Percentiles rank a stretch among this genome's conserved stretches.
These are phyloP conservation scores for Talaromyces sp. DNA, from an alignment of 2,329 filamentous ascomycete species.

Conservation along the genomic window DNA sequence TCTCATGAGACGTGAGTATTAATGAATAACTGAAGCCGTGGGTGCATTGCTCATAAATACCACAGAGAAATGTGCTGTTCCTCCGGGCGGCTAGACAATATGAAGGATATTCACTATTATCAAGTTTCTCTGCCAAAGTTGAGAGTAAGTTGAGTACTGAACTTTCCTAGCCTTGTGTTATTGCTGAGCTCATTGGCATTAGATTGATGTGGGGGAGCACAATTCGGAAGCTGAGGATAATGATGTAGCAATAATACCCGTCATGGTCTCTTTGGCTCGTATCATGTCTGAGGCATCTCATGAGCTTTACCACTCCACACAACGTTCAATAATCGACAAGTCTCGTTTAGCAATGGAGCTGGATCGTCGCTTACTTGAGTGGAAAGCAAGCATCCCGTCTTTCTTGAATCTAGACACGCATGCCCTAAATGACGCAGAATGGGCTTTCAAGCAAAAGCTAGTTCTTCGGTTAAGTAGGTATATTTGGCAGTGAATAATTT, in stretches of 20 bases:
- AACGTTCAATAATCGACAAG: slow-evolving; percentile 21
- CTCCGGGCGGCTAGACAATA: slow-evolving; percentile 31
- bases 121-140: slow-evolving; percentile 23
- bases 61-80: slow-evolving; percentile 35
- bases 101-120: slow-evolving; percentile 33
- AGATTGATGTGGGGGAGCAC: slow-evolving; percentile 1
- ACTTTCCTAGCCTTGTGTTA: too few relatives aligned
- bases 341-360: slow-evolving; percentile 26
- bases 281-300: slow-evolving; percentile 34
- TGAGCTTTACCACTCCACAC: slow-evolving; percentile 27
- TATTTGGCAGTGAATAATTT: too few relatives aligned
- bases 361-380: slow-evolving; percentile 20
- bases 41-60: neutral
- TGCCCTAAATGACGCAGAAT: slow-evolving; percentile 32
- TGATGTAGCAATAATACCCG: slow-evolving; percentile 28
- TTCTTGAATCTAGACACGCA: slow-evolving; percentile 25
- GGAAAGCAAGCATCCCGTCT: slow-evolving; percentile 24
- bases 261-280: slow-evolving; percentile 29
- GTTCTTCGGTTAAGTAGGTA: slow-evolving; percentile 30
- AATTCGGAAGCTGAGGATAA: slow-evolving; percentile 26
- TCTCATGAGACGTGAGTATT: neutral
- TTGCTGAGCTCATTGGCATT: neutral
- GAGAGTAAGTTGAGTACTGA: slow-evolving; percentile 15
- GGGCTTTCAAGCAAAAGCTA: slow-evolving; percentile 35
- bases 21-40: too few relatives aligned